Conservation (phyloP, 768 basidiomycete species). For the Suillus spraguei region DNA sequence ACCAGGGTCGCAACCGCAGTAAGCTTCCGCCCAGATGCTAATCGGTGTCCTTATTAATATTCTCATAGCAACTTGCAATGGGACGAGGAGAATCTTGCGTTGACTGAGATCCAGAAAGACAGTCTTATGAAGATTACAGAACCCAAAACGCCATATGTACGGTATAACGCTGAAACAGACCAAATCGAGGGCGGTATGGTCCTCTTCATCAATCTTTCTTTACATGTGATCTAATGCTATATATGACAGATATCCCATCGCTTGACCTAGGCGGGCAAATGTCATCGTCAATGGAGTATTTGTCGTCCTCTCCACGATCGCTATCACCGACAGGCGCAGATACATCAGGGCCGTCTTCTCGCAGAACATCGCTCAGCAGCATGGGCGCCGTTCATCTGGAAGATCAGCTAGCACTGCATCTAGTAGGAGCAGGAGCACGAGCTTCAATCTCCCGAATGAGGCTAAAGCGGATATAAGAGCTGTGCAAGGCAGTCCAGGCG, state of each 20-base stretch:
- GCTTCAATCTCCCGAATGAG: conserved; percentile 78
- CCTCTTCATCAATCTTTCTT: background rate
- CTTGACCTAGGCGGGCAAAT: conserved; percentile 55
- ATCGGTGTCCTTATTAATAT: background rate
- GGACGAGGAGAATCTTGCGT: conserved; percentile 93
- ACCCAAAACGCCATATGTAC: conserved; percentile 95
- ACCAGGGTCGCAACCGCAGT: conserved; percentile 51
- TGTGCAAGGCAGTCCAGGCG: conserved; percentile 41
- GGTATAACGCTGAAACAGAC: conserved; percentile 88
- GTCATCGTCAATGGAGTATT: conserved; percentile 38
- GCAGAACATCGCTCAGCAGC: conserved; percentile 75
- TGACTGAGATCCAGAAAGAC: conserved; percentile 93
- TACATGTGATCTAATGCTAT: conserved; percentile 4
- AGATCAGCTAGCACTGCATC: conserved; percentile 65
- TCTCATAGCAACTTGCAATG: conserved; percentile 71
- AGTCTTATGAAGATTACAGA: conserved; percentile 99
- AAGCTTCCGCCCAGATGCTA: conserved; percentile 27
- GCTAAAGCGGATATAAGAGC: conserved; percentile 61
- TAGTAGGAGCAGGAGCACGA: conserved; percentile 85
- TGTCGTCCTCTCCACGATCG: conserved; percentile 41
- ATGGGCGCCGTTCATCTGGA: conserved; percentile 53
- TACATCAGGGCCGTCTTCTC: conserved; percentile 69
- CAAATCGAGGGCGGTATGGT: conserved; percentile 77
- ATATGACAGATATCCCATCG: conserved; percentile 73
- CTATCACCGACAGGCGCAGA: conserved; percentile 63